Evolutionary conservation across 192 early-diverging fungal species (phyloP), one percentile per base, ranked within the genome.

Genomic region (Borealophlyctis nickersoniae): DNA sequence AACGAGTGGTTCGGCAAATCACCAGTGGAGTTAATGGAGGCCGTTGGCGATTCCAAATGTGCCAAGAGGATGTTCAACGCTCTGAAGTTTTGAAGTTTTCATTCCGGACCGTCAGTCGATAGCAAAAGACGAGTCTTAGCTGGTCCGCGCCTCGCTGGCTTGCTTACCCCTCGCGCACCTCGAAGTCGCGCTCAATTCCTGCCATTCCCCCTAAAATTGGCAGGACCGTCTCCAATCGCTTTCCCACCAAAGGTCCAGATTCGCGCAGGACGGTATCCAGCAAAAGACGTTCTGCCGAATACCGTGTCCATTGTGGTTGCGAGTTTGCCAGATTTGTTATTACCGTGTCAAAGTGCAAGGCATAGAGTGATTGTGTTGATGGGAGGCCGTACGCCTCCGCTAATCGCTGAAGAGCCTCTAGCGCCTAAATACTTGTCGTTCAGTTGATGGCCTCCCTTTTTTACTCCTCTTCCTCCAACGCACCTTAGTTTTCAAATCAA

Each of bases 81-180:
- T 45, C 77, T 79, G 65, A 56, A 66, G 14, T 50, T 31, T 27
- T 23, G 22, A 24, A 34, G 26, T 33, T 0, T 52, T 32, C 7
- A 39, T 0, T 28, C 5, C 11, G 52, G 52, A 7, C 9, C 9
- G 39, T 45, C 19, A 19, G 7, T 45, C 7, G 19, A 45, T 19
- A 45, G 39, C 9, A 7, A 13, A 7, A 45, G 29, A 68, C 32
- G 16, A 49, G n/a, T n/a, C n/a, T n/a, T n/a, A n/a, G n/a, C n/a
- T n/a, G n/a, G n/a, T n/a, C n/a, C n/a, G n/a, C n/a, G n/a, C n/a
- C n/a, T n/a, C n/a, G n/a, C n/a, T n/a, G n/a, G n/a, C n/a, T n/a
- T n/a, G n/a, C 57, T 58, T 36, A 80, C 75, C 69, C 65, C 36
- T 80, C 52, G 9, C 82, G 35, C 2, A 83, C 61, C 66, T 84